A percentile compares a stretch with the other conserved stretches of the same genome.
phyloP scores from a whole-genome alignment of 805 yeast genomes.

The Wickerhamomyces alni region DNA sequence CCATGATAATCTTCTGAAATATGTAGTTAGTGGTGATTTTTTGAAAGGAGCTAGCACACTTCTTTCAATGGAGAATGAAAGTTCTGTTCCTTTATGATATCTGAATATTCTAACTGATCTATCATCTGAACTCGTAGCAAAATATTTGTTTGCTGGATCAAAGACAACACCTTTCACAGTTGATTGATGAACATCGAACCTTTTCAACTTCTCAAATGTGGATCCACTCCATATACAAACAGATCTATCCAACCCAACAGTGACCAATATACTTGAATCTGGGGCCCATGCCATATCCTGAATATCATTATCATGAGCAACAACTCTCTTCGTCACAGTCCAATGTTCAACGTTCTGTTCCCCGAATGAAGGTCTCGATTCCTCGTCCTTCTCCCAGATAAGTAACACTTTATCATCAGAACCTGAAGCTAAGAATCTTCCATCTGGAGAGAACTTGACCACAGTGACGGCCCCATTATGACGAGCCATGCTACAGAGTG shows the following conservation, averaged over 20 bases:
- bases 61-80: slow-evolving; percentile 82
- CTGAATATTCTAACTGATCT: slow-evolving; percentile 84
- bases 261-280: slow-evolving; percentile 81
- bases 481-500: slow-evolving; percentile 85
- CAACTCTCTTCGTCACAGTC: slow-evolving; percentile 87
- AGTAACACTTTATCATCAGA: slow-evolving; percentile 89
- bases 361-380: slow-evolving; percentile 56
- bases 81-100: slow-evolving; percentile 70
- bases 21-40: slow-evolving; percentile 87
- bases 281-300: slow-evolving; percentile 99
- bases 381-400: slow-evolving; percentile 91
- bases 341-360: slow-evolving; percentile 81
- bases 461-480: slow-evolving; percentile 97
- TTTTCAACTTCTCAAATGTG: slow-evolving; percentile 82
- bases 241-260: slow-evolving; percentile 91
- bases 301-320: slow-evolving; percentile 96
- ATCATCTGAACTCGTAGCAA: slow-evolving; percentile 96
- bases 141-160: slow-evolving; percentile 97
- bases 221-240: slow-evolving; percentile 91
- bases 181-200: slow-evolving; percentile 90
- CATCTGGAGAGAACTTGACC: slow-evolving; percentile 88
- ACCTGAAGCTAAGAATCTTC: slow-evolving; percentile 87
- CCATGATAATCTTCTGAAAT: slow-evolving; percentile 84
- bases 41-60: slow-evolving; percentile 79
- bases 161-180: slow-evolving; percentile 95